phyloP scores from a whole-genome alignment of 805 yeast species.

The Candida suzukii region DNA sequence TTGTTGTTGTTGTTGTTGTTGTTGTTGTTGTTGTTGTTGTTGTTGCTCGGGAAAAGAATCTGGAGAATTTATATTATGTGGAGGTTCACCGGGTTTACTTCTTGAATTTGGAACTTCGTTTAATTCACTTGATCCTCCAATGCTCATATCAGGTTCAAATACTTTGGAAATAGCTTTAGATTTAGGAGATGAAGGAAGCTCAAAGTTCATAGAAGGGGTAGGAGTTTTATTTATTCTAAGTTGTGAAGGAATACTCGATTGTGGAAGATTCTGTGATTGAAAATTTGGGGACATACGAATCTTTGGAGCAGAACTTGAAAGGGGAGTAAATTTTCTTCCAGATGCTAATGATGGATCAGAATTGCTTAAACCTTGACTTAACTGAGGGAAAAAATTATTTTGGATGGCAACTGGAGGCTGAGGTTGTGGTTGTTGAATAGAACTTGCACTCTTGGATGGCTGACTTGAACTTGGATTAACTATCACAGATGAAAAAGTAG shows the following conservation, averaged over 20 bases:
- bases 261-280: not conserved
- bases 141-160: conserved; percentile 17
- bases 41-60: conserved; percentile 14
- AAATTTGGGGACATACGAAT: conserved; percentile 1
- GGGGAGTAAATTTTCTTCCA: not conserved
- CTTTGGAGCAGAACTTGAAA: not conserved
- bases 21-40: conserved; percentile 5
- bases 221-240: conserved; percentile 11
- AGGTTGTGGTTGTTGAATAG: not conserved
- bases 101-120: conserved; percentile 13
- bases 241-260: conserved; percentile 1
- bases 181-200: conserved; percentile 19
- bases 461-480: not conserved
- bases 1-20: not conserved
- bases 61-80: conserved; percentile 12
- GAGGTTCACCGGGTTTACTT: conserved; percentile 4
- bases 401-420: no score
- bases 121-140: conserved; percentile 18
- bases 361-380: not conserved
- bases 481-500: not conserved
- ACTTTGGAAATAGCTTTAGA: conserved; percentile 11
- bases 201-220: conserved; percentile 8
- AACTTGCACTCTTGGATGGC: not conserved
- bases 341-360: not conserved
- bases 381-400: not conserved